These are phyloP conservation scores for Polyporus tsugae DNA, from an alignment of 1,284 basidiomycete genomes.

Conservation along the genomic window DNA sequence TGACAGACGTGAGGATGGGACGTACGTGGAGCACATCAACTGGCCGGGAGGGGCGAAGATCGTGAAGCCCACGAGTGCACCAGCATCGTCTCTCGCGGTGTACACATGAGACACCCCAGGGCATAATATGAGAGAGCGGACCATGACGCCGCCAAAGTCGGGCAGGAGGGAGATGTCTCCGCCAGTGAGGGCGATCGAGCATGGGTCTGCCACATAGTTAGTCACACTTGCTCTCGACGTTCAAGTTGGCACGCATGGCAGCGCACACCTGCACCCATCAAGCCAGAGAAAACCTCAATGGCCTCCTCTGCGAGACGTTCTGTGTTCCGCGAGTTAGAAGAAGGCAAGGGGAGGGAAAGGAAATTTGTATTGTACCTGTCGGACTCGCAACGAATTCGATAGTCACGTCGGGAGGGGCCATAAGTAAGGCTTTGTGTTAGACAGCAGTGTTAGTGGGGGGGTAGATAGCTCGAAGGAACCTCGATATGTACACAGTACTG, in stretches of 20 bases:
- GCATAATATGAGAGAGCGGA: conserved; percentile 25
- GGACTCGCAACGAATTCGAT: conserved; percentile 10
- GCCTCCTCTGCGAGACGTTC: conserved; percentile 24
- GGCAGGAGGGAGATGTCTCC: conserved; percentile 25
- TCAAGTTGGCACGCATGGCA: too few relatives aligned
- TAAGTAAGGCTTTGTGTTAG: not conserved
- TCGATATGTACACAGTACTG: too few relatives aligned
- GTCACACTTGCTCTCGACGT: too few relatives aligned
- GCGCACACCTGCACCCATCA: conserved; percentile 29
- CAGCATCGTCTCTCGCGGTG: conserved; percentile 27
- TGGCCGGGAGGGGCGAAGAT: conserved; percentile 27
- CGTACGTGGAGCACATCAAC: conserved; percentile 25
- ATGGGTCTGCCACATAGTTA: too few relatives aligned
- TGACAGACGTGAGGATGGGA: not conserved
- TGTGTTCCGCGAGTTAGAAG: not conserved
- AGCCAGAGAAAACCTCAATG: conserved; percentile 16
- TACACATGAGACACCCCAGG: conserved; percentile 24
- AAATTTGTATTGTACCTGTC: conserved; percentile 3
- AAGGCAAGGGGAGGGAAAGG: not conserved
- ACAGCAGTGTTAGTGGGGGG: not conserved
- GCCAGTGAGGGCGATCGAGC: conserved; percentile 28
- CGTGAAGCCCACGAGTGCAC: conserved; percentile 26
- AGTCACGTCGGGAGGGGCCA: conserved; percentile 13
- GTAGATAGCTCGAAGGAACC: not conserved
- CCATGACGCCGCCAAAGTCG: conserved; percentile 22